phyloP scores from a whole-genome alignment of 352 stramenopile genomes.

The Phytopythium aichiense region DNA sequence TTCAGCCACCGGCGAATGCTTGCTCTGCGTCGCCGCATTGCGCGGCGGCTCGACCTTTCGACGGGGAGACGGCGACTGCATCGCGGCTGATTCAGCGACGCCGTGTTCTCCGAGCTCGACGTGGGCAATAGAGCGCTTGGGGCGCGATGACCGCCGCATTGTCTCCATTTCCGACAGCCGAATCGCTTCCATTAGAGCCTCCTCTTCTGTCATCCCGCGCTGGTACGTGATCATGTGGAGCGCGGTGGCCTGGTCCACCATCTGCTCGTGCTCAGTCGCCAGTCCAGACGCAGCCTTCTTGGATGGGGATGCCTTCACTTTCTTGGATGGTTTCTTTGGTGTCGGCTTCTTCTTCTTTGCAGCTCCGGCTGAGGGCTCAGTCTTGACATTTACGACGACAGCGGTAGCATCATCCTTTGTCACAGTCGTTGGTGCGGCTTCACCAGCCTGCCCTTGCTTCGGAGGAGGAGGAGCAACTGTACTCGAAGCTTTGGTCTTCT shows the following conservation, averaged over 20 bases:
- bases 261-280: not conserved
- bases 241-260: constrained; percentile 22
- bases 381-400: not conserved
- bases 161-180: constrained; percentile 22
- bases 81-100: not conserved
- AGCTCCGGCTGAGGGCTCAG: not conserved
- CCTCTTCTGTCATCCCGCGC: constrained; percentile 27
- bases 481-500: not conserved
- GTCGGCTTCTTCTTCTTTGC: not conserved
- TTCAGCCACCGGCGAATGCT: not conserved
- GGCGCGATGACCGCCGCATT: constrained; percentile 6
- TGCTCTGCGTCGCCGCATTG: not conserved
- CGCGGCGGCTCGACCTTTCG: not conserved
- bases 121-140: constrained; percentile 9
- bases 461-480: not conserved
- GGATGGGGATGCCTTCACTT: constrained; percentile 8
- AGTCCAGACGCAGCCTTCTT: constrained; percentile 11
- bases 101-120: not conserved
- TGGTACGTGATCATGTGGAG: constrained; percentile 28
- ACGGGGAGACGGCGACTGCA: not conserved
- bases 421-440: not conserved
- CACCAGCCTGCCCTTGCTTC: not conserved
- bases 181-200: constrained; percentile 26
- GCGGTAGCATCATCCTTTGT: not conserved
- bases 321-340: constrained; percentile 7